Base-by-base conservation (phyloP, 1,139 yeast genomes). In the Yamadazyma mexicana region DNA sequence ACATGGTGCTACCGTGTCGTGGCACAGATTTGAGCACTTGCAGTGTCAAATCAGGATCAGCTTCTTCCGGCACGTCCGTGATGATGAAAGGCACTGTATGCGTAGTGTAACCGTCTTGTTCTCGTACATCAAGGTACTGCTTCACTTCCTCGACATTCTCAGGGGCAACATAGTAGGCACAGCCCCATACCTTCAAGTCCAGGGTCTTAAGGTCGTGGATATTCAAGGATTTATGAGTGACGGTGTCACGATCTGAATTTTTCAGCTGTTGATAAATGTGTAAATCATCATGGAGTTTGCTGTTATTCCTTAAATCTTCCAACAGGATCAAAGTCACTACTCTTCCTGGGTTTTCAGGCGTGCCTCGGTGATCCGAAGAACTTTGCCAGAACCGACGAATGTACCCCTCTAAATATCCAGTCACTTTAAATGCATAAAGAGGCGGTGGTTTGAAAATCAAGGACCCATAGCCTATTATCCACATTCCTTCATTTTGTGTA, bases 381-480 rank as follows among this genome's bases (percentile, higher is more conserved):
- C 87, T 78, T 61, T 89, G 96, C 97, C 97, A 91, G 58, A 91
- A 91, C 40, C 96, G 66, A 17, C 98, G 70, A 2, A 84, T 77
- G 50, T 70, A 88, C 1, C 96, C 96, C 41, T 73, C 71, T 22
- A 91, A 70, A 44, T 81, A 77, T 0, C 97, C 97, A 0, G 87
- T 81, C 7, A 86, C 79, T 31, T 79, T 66, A 47, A 76, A 73
- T 15, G 76, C 72, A 31, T 61, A 63, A 43, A 79, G 78, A 17
- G 95, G 92, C 0, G 97, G 97, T 0, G 96, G 97, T 55, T 89
- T 91, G 72, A 85, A 91, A 18, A 91, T 81, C 39, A 91, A 68
- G 0, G 96, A 86, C 1, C 98, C 98, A 55, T 91, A 91, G 3
- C 97, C 97, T 18, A 89, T 82, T 14, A 91, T 75, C 95, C 96